Conservation (phyloP, 1,139 yeast genomes). For the Yamadazyma jaroonii region DNA sequence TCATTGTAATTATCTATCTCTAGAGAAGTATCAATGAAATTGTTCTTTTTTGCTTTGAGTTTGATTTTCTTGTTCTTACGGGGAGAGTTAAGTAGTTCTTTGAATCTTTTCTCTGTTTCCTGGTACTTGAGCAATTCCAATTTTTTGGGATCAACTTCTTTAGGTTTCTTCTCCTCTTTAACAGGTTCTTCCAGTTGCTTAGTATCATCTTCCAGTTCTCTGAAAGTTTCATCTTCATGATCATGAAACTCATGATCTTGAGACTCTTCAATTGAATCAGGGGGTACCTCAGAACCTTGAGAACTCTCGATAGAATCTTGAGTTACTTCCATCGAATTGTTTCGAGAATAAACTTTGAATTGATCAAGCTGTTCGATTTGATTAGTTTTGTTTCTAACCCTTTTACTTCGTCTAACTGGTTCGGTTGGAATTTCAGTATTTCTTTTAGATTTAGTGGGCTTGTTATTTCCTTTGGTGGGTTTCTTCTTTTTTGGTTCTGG, state of each 20-base stretch:
- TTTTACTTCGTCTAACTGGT: slow-evolving; percentile 6
- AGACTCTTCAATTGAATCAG: no score
- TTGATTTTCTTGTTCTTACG: slow-evolving; percentile 16
- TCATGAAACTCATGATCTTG: no score
- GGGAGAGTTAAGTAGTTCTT: slow-evolving; percentile 10
- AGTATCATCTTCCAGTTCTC: not conserved
- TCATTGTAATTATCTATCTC: slow-evolving; percentile 39
- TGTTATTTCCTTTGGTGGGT: no score
- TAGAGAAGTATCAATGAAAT: slow-evolving; percentile 24
- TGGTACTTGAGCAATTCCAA: not conserved
- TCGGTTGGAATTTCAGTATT: not conserved
- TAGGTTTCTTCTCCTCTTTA: no score
- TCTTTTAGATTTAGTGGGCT: not conserved
- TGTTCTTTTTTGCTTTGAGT: slow-evolving; percentile 17
- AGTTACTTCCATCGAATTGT: not conserved
- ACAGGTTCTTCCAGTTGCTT: not conserved
- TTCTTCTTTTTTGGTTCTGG: no score
- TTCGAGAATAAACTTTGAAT: slow-evolving; percentile 1
- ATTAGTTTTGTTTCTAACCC: not conserved
- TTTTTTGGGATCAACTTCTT: no score
- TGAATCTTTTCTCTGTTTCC: not conserved
- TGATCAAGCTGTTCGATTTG: slow-evolving; percentile 1
- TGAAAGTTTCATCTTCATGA: not conserved
- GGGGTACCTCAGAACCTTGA: no score
- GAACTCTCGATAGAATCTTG: no score